phyloP scores from a whole-genome alignment of 768 basidiomycete species.

The Strobilomyces echinocephalus region DNA sequence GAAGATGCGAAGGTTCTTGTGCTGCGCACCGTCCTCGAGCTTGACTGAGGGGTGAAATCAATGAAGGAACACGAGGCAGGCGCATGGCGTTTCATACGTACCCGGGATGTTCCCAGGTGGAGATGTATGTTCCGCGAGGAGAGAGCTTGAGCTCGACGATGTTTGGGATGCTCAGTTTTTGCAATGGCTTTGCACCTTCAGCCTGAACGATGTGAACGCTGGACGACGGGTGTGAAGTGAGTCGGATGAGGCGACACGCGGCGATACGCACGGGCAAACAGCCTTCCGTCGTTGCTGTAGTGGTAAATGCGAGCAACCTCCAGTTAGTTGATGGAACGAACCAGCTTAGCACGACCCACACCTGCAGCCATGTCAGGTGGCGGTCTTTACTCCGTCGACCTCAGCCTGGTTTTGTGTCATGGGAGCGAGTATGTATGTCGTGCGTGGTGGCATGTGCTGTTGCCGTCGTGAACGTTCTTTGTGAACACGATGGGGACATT shows the following conservation, averaged over 20 bases:
- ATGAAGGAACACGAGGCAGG: conserved; percentile 26
- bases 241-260: conserved; percentile 13
- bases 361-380: too few relatives aligned
- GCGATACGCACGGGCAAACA: conserved; percentile 72
- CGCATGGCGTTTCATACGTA: conserved; percentile 29
- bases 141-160: conserved; percentile 87
- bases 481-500: too few relatives aligned
- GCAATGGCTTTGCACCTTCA: conserved; percentile 65
- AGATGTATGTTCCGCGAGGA: conserved; percentile 87
- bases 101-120: conserved; percentile 93
- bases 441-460: too few relatives aligned
- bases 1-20: conserved; percentile 93
- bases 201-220: conserved; percentile 78
- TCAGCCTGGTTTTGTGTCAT: too few relatives aligned
- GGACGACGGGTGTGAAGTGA: conserved; percentile 10
- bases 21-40: conserved; percentile 83
- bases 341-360: too few relatives aligned
- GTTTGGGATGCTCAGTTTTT: conserved; percentile 69
- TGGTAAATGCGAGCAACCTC: conserved; percentile 68
- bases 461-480: too few relatives aligned
- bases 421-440: too few relatives aligned
- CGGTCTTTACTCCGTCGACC: too few relatives aligned
- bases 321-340: too few relatives aligned
- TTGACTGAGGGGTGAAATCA: conserved; percentile 47
- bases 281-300: conserved; percentile 83